These are phyloP conservation scores for Debaryomyces robertsiae DNA, from an alignment of 1,139 yeast genomes.

Conservation along the genomic window DNA sequence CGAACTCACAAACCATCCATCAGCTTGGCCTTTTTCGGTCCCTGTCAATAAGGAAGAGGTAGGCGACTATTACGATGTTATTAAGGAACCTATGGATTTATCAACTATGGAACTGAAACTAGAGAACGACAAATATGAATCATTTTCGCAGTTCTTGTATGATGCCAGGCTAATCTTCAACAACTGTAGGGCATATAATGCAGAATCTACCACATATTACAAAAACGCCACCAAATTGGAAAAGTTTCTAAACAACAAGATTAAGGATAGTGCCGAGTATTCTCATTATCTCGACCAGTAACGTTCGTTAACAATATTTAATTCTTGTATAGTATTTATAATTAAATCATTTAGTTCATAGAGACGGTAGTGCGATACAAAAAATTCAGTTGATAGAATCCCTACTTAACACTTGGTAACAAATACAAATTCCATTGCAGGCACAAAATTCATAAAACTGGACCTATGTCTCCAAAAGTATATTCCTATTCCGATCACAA, in stretches of 20 bases:
- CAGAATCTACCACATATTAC: constrained; percentile 86
- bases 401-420: no score
- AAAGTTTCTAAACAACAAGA: constrained; percentile 77
- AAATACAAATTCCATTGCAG: no score
- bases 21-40: constrained; percentile 98
- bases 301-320: constrained; percentile 2
- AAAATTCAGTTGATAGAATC: not conserved
- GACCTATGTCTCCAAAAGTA: constrained; percentile 39
- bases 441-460: no score
- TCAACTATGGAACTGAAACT: constrained; percentile 93
- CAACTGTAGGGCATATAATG: constrained; percentile 87
- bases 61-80: constrained; percentile 93
- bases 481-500: constrained; percentile 55
- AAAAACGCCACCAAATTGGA: constrained; percentile 91
- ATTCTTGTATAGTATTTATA: constrained; percentile 11
- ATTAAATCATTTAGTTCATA: not conserved
- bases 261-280: constrained; percentile 82
- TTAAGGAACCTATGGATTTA: constrained; percentile 98
- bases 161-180: constrained; percentile 86
- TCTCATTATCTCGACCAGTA: constrained; percentile 33
- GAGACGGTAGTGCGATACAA: constrained; percentile 4
- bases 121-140: constrained; percentile 87
- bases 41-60: constrained; percentile 95
- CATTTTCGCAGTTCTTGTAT: constrained; percentile 87
- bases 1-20: constrained; percentile 90